phyloP scores from a whole-genome alignment of 768 basidiomycete species.

The Leccinum fibrillosum region DNA sequence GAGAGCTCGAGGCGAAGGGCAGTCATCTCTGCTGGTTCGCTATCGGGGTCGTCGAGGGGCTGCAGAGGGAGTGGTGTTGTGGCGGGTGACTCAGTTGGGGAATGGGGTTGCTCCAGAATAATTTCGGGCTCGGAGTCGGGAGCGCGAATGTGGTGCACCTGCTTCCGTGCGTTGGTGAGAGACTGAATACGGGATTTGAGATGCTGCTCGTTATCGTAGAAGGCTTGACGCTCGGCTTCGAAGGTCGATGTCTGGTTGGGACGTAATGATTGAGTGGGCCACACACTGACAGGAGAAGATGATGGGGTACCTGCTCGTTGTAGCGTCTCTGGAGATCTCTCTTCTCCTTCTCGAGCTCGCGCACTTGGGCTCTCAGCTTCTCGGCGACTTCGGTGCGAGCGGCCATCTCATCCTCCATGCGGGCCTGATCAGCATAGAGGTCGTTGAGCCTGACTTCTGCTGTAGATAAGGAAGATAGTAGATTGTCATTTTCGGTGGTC shows the following conservation, averaged over 20 bases:
- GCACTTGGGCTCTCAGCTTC: constrained; percentile 75
- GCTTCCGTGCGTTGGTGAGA: constrained; percentile 63
- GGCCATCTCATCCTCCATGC: constrained; percentile 78
- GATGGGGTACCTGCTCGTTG: constrained; percentile 70
- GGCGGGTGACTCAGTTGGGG: constrained; percentile 22
- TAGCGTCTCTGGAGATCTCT: constrained; percentile 78
- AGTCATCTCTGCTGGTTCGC: constrained; percentile 86
- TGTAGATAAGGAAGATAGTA: constrained; percentile 60
- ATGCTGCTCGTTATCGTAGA: constrained; percentile 92
- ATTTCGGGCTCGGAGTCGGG: constrained; percentile 38
- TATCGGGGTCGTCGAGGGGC: constrained; percentile 59
- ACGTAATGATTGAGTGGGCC: constrained; percentile 8
- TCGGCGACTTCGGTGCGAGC: constrained; percentile 81
- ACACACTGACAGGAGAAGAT: constrained; percentile 13
- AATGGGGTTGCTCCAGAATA: constrained; percentile 36
- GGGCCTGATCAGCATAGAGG: constrained; percentile 75
- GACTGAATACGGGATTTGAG: constrained; percentile 88
- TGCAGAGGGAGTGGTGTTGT: constrained; percentile 34
- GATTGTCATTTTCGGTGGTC: constrained; percentile 58
- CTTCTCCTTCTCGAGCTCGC: constrained; percentile 88
- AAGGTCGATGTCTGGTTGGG: constrained; percentile 70
- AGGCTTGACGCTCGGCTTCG: constrained; percentile 88
- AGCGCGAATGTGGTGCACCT: constrained; percentile 38
- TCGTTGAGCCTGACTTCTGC: constrained; percentile 76
- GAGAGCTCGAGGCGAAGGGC: constrained; percentile 80